phyloP scores from a whole-genome alignment of 768 basidiomycete genomes.

The Mycena rosella region DNA sequence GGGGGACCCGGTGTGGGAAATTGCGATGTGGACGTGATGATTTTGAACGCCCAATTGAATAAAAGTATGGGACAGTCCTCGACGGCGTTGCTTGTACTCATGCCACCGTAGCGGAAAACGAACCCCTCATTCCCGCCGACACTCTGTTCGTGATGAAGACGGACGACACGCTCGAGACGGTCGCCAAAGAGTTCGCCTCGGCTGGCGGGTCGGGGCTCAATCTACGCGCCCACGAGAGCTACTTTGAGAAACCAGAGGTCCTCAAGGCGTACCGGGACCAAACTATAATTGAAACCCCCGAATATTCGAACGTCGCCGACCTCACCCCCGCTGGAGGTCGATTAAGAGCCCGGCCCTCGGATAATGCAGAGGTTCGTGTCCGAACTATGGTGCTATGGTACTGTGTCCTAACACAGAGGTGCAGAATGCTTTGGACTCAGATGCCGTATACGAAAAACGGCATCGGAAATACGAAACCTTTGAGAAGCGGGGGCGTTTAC shows the following conservation, averaged over 20 bases:
- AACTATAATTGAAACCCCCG: constrained; percentile 81
- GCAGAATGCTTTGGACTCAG: constrained; percentile 80
- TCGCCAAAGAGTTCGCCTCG: constrained; percentile 57
- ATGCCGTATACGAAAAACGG: constrained; percentile 83
- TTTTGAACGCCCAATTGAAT: constrained; percentile 83
- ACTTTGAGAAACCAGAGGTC: constrained; percentile 85
- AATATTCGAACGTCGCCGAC: constrained; percentile 64
- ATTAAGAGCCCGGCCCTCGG: constrained; percentile 73
- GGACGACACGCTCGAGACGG: constrained; percentile 59
- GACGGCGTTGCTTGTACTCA: constrained; percentile 37
- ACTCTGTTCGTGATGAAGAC: constrained; percentile 83
- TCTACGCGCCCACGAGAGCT: constrained; percentile 72
- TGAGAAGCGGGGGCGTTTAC: constrained; percentile 86
- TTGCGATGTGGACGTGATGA: constrained; percentile 85
- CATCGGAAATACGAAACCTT: constrained; percentile 90
- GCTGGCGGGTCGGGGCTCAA: constrained; percentile 59
- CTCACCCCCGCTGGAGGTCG: constrained; percentile 72
- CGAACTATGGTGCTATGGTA: constrained; percentile 24
- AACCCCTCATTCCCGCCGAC: constrained; percentile 75
- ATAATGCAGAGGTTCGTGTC: constrained; percentile 72
- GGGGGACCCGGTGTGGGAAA: constrained; percentile 86
- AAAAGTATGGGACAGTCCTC: constrained; percentile 65
- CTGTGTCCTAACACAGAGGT: constrained; percentile 39
- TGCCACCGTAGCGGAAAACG: constrained; percentile 69
- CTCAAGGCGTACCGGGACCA: constrained; percentile 78